Base-by-base conservation (phyloP, 1,284 basidiomycete genomes). In the Leccinum pachyderme region DNA sequence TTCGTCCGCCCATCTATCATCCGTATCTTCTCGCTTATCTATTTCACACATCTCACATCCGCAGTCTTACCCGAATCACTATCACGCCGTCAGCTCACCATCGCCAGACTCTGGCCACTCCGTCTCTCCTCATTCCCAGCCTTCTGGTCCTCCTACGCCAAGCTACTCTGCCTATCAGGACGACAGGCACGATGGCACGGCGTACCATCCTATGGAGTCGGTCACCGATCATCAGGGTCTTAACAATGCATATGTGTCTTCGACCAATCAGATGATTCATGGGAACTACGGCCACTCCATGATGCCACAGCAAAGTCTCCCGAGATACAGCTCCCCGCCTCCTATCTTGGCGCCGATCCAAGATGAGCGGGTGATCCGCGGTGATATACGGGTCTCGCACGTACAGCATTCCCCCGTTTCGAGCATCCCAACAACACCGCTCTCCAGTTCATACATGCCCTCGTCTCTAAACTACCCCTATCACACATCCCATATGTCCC, bases 331-430 rank as follows among this genome's bases (percentile, higher is more conserved):
- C 18, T 80, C 77, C 0, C 80, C 81, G 0, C 80, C 81, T n/a
- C 81, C 80, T 0, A 73, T 72, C 7, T 70, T 83, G 32, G 81
- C 81, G 22, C 81, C 81, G 3, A 79, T 83, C 48, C 81, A 82
- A 45, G 76, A 77, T 28, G 74, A 76, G 47, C 63, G 76, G 4
- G 69, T 73, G 28, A 69, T 72, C 47, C 71, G 75, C 49, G 67
- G 74, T 25, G 68, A 72, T 45, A 61, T 72, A 27, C 60, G 68
- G 2, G 47, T 70, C 9, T 67, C 71, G 0, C 71, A 70, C 37
- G 58, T 70, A 59, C 68, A 72, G 53, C 67, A 68, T 55, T 70
- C 70, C 13, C 66, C 65, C 1, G 68, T 80, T 29, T 63, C 69
- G 29, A 67, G 61, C 24, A 67, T 67, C 11, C 59, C 69, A 22